These are phyloP conservation scores for Emmonsiellopsis sp. DNA, from an alignment of 2,329 filamentous ascomycete species.

Conservation along the genomic window DNA sequence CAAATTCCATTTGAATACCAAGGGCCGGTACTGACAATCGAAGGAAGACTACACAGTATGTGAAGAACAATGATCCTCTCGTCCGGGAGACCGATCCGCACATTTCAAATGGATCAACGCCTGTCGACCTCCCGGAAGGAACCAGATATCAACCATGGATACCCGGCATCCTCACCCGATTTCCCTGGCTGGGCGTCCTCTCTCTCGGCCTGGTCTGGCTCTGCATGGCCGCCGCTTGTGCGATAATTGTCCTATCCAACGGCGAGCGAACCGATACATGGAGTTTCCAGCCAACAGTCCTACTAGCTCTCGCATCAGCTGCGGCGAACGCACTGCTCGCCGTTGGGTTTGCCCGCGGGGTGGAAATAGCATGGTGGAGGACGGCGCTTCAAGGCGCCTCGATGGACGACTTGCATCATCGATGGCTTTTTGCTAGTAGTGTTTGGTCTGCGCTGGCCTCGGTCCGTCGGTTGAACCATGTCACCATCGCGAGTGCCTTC, in stretches of 20 bases:
- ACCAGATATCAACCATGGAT: not conserved
- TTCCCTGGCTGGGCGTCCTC: not conserved
- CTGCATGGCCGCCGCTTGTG: not conserved
- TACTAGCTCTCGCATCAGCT: not conserved
- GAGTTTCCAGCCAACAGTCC: not conserved
- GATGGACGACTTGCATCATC: not conserved
- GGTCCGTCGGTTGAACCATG: not conserved
- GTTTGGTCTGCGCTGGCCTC: not conserved
- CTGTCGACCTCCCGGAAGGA: not conserved
- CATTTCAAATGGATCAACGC: not conserved
- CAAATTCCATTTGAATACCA: too few species aligned
- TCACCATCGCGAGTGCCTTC: not conserved
- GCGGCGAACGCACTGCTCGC: not conserved
- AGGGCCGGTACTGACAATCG: too few species aligned
- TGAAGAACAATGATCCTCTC: not conserved
- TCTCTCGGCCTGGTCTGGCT: not conserved
- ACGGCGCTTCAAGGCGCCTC: not conserved
- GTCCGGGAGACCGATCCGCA: not conserved
- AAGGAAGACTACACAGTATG: too few species aligned
- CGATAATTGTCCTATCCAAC: not conserved
- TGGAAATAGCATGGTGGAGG: not conserved
- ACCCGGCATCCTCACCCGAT: not conserved
- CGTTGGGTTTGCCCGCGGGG: not conserved
- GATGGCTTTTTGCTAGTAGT: not conserved
- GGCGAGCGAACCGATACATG: not conserved